phyloP scores from a whole-genome alignment of 345 rosid species.

The Bruguiera gymnorhiza region DNA sequence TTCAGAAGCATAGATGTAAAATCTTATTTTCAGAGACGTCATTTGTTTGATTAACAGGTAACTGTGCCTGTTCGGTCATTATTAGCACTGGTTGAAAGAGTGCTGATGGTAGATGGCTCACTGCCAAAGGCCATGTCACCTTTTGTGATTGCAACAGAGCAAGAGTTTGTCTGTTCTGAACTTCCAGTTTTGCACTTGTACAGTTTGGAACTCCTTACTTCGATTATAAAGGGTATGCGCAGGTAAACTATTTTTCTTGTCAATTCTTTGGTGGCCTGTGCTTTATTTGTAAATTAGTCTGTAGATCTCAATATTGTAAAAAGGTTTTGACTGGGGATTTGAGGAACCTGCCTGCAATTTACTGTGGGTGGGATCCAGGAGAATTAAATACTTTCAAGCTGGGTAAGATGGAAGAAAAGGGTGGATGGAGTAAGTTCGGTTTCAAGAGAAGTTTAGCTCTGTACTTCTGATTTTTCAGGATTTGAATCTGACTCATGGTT shows the following conservation, averaged over 20 bases:
- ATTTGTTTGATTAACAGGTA: slow-evolving; percentile 42
- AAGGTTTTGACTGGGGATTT: background rate
- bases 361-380: background rate
- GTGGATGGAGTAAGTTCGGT: too few species aligned
- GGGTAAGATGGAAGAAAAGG: background rate
- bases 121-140: slow-evolving; percentile 40
- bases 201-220: slow-evolving; percentile 60
- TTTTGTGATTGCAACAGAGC: slow-evolving; percentile 63
- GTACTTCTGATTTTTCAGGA: too few species aligned
- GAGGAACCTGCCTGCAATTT: background rate
- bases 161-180: slow-evolving; percentile 66
- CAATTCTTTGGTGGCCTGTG: background rate
- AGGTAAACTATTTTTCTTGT: slow-evolving; percentile 37
- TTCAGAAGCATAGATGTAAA: background rate
- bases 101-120: slow-evolving; percentile 78
- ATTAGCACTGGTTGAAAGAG: slow-evolving; percentile 73
- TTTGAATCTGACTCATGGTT: too few species aligned
- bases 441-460: too few species aligned
- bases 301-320: too few species aligned
- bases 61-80: slow-evolving; percentile 55
- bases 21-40: slow-evolving; percentile 10
- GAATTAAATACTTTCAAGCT: background rate
- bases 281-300: background rate
- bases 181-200: slow-evolving; percentile 70
- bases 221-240: slow-evolving; percentile 61